Conservation (phyloP, 306 rosid species). For the Acacia crassicarpa region DNA sequence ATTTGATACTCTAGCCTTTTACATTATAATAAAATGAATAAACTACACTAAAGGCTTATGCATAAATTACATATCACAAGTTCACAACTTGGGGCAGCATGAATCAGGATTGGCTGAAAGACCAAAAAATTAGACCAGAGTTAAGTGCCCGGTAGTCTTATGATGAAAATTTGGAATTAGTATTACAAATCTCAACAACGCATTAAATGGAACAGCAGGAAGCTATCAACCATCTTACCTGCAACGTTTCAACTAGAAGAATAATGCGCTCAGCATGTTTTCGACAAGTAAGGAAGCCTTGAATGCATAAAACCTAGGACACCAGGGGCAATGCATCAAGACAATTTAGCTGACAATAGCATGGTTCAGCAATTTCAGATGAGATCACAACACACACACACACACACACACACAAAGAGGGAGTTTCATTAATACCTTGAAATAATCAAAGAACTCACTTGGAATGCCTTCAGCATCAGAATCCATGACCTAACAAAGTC, state of each 20-base stretch:
- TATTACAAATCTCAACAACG: background rate
- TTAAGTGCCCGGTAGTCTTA: conserved; percentile 6
- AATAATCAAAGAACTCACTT: conserved; percentile 98
- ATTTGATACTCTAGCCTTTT: too few species aligned
- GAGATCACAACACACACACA: too few species aligned
- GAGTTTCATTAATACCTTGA: conserved; percentile 60
- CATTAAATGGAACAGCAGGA: conserved; percentile 10
- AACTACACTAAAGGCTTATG: too few species aligned
- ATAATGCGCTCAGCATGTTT: conserved; percentile 98
- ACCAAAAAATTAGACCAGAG: conserved; percentile 14
- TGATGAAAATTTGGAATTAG: background rate
- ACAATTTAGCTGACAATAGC: conserved; percentile 17
- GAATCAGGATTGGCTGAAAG: conserved; percentile 12
- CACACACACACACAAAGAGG: background rate
- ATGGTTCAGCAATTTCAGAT: conserved; percentile 17
- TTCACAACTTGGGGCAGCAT: background rate
- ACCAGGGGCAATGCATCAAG: conserved; percentile 24
- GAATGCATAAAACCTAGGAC: conserved; percentile 94
- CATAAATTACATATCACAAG: background rate
- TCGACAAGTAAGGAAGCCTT: conserved; percentile 99
- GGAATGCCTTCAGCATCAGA: conserved; percentile 99
- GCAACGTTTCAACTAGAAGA: conserved; percentile 99
- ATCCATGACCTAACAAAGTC: conserved; percentile 85
- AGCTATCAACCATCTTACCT: conserved; percentile 57
- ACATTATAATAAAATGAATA: too few species aligned